Base-by-base conservation (phyloP, 352 stramenopile genomes). In the Phytopythium cucurbitacearum region DNA sequence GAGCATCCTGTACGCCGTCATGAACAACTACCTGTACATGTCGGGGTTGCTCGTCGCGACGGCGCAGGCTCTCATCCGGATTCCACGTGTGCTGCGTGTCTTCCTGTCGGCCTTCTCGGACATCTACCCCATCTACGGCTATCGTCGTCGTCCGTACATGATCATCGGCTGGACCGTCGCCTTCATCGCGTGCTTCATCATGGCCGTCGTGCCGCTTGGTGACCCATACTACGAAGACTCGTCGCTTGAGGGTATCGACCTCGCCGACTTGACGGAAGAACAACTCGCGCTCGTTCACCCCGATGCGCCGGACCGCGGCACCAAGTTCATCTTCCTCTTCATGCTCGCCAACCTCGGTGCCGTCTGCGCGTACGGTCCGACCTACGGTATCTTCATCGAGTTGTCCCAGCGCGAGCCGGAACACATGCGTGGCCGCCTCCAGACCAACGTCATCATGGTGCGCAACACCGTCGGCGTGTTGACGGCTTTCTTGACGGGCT, bases 41-140 rank as follows among this genome's bases (percentile, higher is more conserved):
- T 59, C 57, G 32, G 51, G 51, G 1, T 28, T 60, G 21, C 46
- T 60, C 1, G 52, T 61, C 7, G 52, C 58, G 6, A 65, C 58
- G 4, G 58, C 58, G 2, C 43, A 45, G 12, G 72, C 57, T 5
- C 40, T 85, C 16, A 65, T 80, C 8, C 49, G 41, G 15, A 46
- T 81, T 6, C 70, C 71, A 0, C 67, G 69, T n/a, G 59, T 67
- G 3, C 70, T 83, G 11, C 69, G 69, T 28, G 67, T 69, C 6
- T 72, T 76, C 54, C 69, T 74, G 40, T 67, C 60, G 4, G 62
- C 71, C 33, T 15, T 78, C 15, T 59, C 65, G 11, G 65, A 78
- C 46, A 47, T 37, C 36, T 51, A 60, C 7, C 69, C 69, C 5
- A 64, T 79, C 43, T 64, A 50, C 15, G 65, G 63, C 36, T 73